Base-by-base conservation (phyloP, 2,329 filamentous ascomycete species). In the Curvularia sp. region DNA sequence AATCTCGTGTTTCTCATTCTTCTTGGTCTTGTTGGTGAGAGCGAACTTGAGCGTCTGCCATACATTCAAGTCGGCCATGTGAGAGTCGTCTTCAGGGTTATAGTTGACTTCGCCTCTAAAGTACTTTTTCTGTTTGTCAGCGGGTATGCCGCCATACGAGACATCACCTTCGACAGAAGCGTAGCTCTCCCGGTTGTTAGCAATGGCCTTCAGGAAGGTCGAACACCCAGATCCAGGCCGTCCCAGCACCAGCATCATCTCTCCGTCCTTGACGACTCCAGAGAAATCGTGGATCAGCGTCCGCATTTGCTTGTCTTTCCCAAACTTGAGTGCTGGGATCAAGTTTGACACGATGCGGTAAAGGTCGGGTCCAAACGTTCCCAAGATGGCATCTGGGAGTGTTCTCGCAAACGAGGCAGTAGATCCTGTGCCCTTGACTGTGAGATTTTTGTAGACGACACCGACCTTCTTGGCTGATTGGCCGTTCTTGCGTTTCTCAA, bases 291-390 rank as follows among this genome's bases (percentile, higher is more conserved):
- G 80, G 56, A 91, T 85, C 21, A 92, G 72, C 27, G 81, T 80
- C 34, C 84, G 79, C 15, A 81, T 81, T 28, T 83, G 80, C 4
- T 80, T 81, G 19, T 80, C 77, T 46, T 79, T 79, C 6, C 80
- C 79, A 46, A 84, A 75, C 38, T 76, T 79, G 15, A 86, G 76
- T 19, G 79, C 77, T 0, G 86, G 85, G 23, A 86, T 68, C 55
- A 84, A 87, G 6, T 79, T 71, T 30, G 80, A 80, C 13, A 93
- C 66, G 6, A 91, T 78, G 21, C 80, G 83, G 73, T 91, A 94
- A 1, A 94, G 78, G 74, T 94, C 91, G 0, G 91, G 91, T 0
- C 91, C 91, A 72, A 95, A 94, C 0, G 90, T 93, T 21, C 90
- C 90, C 4, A 92, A 61, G 36, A 94, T 82, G 2, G 91, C 91